Evolutionary conservation across 805 yeast species (phyloP).

Genomic region (Starmerella asiatica): DNA sequence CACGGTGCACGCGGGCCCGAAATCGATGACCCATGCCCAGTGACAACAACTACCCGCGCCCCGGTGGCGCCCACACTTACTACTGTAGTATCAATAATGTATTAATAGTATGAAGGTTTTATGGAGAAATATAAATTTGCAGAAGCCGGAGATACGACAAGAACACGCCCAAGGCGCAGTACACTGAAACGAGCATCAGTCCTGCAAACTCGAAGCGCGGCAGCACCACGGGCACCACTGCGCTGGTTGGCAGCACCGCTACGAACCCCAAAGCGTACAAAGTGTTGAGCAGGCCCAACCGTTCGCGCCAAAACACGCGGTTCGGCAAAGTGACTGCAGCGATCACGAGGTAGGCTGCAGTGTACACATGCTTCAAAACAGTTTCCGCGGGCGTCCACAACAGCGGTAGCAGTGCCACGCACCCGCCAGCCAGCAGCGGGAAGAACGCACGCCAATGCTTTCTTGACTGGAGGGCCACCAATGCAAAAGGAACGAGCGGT

Average conservation of each 20-base stretch:
- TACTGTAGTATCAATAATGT: too few relatives aligned
- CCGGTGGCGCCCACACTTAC: too few relatives aligned
- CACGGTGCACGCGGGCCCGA: slow-evolving; percentile 40
- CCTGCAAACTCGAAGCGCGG: slow-evolving; percentile 58
- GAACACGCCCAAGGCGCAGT: slow-evolving; percentile 74
- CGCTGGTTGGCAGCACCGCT: slow-evolving; percentile 47
- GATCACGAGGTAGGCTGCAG: slow-evolving; percentile 73
- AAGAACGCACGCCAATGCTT: slow-evolving; percentile 59
- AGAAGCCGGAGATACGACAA: slow-evolving; percentile 57
- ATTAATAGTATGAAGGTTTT: too few relatives aligned
- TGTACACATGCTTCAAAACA: slow-evolving; percentile 59
- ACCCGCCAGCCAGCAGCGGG: slow-evolving; percentile 63
- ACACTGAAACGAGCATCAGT: slow-evolving; percentile 70
- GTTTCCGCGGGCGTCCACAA: slow-evolving; percentile 69
- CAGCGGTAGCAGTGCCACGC: slow-evolving; percentile 78
- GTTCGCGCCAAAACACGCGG: slow-evolving; percentile 32
- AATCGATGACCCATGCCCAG: too few relatives aligned
- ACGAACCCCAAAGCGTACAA: slow-evolving; percentile 54
- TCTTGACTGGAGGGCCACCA: slow-evolving; percentile 57
- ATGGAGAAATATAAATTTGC: too few relatives aligned
- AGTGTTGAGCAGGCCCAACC: slow-evolving; percentile 56
- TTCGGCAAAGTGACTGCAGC: slow-evolving; percentile 55
- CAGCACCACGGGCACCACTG: slow-evolving; percentile 39
- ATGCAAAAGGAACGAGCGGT: slow-evolving; percentile 75
- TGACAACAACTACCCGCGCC: too few relatives aligned